Evolutionary conservation across 2,329 filamentous ascomycete species (phyloP).

Genomic region (Byssoonygena ceratinophila): DNA sequence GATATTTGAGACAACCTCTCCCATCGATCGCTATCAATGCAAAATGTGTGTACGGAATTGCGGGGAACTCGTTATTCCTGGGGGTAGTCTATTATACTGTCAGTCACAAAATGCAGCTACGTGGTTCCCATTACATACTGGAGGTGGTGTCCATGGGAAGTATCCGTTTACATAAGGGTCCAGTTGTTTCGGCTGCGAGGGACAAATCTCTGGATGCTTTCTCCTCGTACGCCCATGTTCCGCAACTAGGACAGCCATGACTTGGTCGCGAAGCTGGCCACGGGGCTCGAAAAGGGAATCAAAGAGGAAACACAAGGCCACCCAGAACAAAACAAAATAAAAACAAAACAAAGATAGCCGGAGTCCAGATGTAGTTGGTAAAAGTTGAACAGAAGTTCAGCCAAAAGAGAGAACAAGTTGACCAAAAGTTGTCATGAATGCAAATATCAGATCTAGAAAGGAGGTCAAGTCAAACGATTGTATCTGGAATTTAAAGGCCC

Average conservation of each 20-base stretch:
- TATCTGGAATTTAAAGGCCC: not conserved
- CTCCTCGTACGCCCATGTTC: not conserved
- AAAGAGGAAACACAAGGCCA: not conserved
- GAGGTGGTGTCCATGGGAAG: not conserved
- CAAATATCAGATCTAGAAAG: not conserved
- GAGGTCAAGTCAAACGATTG: not conserved
- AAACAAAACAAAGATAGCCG: not conserved
- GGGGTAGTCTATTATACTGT: constrained; percentile 2
- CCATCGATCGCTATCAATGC: constrained; percentile 15
- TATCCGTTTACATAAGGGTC: constrained; percentile 1
- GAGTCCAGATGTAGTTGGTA: not conserved
- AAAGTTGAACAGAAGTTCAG: not conserved
- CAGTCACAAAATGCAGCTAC: not conserved
- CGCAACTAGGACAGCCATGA: constrained; percentile 3
- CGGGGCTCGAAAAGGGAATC: not conserved
- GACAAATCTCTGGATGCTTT: not conserved
- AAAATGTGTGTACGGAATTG: constrained; percentile 13
- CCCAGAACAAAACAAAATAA: not conserved
- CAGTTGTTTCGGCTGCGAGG: not conserved
- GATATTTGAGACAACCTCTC: constrained; percentile 12
- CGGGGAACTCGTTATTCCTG: not conserved
- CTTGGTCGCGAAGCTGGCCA: no score
- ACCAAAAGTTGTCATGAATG: not conserved
- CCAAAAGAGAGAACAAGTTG: not conserved
- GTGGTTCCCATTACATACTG: not conserved